phyloP scores from a whole-genome alignment of 257 asterid species.

The Vinca minor region DNA sequence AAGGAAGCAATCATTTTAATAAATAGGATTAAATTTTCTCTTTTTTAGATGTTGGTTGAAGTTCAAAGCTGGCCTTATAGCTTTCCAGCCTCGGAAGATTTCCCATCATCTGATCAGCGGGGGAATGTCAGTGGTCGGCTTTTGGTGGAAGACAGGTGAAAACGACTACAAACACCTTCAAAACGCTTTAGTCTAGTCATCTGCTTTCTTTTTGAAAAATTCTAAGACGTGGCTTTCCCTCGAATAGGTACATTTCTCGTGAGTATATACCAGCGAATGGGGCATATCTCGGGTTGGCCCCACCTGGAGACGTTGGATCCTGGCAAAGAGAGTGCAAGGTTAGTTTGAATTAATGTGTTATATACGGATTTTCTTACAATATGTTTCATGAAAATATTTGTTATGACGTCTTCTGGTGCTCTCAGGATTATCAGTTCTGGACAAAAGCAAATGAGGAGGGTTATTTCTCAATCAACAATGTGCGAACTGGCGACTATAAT shows the following conservation, averaged over 20 bases:
- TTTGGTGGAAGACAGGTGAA: conserved; percentile 51
- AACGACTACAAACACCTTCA: not conserved
- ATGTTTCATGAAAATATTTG: not conserved
- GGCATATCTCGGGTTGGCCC: conserved; percentile 61
- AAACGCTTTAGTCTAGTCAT: not conserved
- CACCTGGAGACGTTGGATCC: conserved; percentile 61
- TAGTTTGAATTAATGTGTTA: conserved; percentile 4
- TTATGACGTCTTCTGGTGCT: not conserved
- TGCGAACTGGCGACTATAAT: conserved; percentile 40
- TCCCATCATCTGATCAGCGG: conserved; percentile 43
- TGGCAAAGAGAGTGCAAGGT: conserved; percentile 90
- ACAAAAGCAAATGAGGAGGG: conserved; percentile 44
- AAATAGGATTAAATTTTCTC: not conserved
- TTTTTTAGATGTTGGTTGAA: conserved; percentile 39
- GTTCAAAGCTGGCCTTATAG: conserved; percentile 65
- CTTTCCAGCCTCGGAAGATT: conserved; percentile 71
- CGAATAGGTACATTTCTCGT: conserved; percentile 44
- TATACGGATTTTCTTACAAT: not conserved
- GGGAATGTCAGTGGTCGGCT: conserved; percentile 50
- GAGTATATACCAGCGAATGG: conserved; percentile 40
- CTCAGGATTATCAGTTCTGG: conserved; percentile 74
- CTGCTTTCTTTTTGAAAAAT: not conserved
- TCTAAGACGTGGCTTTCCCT: too few relatives aligned
- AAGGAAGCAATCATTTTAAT: not conserved
- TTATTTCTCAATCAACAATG: conserved; percentile 38